Percentiles rank a stretch among this genome's conserved stretches.
Conservation (phyloP, 1,139 yeast species). For the Protomyces lactucae-debilis region DNA sequence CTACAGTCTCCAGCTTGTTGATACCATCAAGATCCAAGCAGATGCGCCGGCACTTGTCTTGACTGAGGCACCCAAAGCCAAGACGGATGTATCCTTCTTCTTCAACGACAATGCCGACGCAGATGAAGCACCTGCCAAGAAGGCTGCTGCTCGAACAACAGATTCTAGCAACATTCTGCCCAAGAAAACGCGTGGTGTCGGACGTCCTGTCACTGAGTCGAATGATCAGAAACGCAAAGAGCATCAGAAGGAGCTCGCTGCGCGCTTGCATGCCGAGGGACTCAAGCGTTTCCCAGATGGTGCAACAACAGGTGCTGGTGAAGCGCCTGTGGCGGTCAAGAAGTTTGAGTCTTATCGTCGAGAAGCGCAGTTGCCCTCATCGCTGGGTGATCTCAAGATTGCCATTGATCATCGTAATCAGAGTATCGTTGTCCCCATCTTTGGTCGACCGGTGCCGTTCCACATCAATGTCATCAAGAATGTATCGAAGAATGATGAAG, state of each 20-base stretch:
- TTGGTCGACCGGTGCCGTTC: constrained; percentile 97
- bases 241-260: constrained; percentile 58
- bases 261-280: constrained; percentile 33
- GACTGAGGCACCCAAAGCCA: constrained; percentile 68
- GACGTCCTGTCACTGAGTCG: constrained; percentile 61
- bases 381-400: constrained; percentile 76
- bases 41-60: constrained; percentile 56
- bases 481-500: constrained; percentile 94
- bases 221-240: constrained; percentile 78
- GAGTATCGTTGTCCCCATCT: constrained; percentile 82
- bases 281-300: constrained; percentile 36
- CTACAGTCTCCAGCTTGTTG: constrained; percentile 74
- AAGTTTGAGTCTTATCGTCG: constrained; percentile 91
- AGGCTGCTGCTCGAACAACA: constrained; percentile 14
- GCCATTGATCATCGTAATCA: constrained; percentile 85
- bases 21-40: constrained; percentile 64
- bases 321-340: constrained; percentile 70
- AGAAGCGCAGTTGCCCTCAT: constrained; percentile 82
- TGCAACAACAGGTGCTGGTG: constrained; percentile 56
- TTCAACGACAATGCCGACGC: constrained; percentile 53
- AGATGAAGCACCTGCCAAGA: constrained; percentile 38
- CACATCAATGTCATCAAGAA: constrained; percentile 91
- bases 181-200: constrained; percentile 70
- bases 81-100: constrained; percentile 75
- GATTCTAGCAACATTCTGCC: constrained; percentile 51